Evolutionary conservation across 2,329 filamentous ascomycete species (phyloP).

Genomic region (Colletotrichum eleusines): DNA sequence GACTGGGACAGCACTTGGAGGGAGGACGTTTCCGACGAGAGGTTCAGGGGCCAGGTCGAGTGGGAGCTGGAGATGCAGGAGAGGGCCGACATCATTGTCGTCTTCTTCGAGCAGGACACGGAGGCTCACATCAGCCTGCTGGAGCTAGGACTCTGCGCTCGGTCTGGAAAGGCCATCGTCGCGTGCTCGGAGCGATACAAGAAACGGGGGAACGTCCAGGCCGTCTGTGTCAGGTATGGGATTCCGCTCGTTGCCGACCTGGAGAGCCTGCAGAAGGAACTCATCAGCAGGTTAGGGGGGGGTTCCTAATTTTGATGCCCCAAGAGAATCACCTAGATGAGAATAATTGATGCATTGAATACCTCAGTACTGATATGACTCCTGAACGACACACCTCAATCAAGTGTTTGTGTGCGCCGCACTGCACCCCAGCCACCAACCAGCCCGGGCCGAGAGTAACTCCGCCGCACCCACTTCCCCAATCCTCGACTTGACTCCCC

Average conservation of each 20-base stretch:
- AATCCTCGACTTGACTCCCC: slow-evolving; percentile 7
- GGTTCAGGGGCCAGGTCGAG: slow-evolving; percentile 65
- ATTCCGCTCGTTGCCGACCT: slow-evolving; percentile 59
- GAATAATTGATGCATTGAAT: not conserved
- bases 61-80: slow-evolving; percentile 73
- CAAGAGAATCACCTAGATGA: not conserved
- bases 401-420: not conserved
- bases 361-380: not conserved
- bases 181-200: slow-evolving; percentile 64
- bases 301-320: no score
- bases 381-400: not conserved
- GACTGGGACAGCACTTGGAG: slow-evolving; percentile 68
- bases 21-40: slow-evolving; percentile 60
- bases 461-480: not conserved
- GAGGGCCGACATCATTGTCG: slow-evolving; percentile 63
- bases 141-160: slow-evolving; percentile 69
- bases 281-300: slow-evolving; percentile 50
- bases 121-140: slow-evolving; percentile 69
- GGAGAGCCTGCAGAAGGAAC: slow-evolving; percentile 53
- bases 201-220: slow-evolving; percentile 71
- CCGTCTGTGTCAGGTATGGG: slow-evolving; percentile 64
- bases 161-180: slow-evolving; percentile 61
- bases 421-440: not conserved
- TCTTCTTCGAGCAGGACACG: slow-evolving; percentile 67
- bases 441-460: slow-evolving; percentile 11